Conservation (phyloP, 257 asterid species). For the Solanum sejunctum region DNA sequence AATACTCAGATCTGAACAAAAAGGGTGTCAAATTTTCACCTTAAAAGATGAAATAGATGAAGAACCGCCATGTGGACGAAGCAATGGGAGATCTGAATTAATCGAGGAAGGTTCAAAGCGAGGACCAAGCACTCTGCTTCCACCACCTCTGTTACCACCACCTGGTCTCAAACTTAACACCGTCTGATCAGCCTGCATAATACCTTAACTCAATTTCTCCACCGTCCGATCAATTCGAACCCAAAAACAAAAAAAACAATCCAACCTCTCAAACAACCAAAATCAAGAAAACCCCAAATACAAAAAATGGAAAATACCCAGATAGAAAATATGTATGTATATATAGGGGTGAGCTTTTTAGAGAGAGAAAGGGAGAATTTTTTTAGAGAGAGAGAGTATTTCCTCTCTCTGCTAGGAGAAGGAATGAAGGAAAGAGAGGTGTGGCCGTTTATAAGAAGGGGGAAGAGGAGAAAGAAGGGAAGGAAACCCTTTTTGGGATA, state of each 20-base stretch:
- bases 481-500: slow-evolving; percentile 6
- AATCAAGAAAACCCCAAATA: background rate
- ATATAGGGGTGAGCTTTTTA: background rate
- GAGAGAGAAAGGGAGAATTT: background rate
- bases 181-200: slow-evolving; percentile 44
- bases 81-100: slow-evolving; percentile 19
- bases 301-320: background rate
- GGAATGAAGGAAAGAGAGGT: background rate
- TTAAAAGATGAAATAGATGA: background rate
- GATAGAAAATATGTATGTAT: background rate
- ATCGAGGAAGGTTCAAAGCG: slow-evolving; percentile 21
- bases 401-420: slow-evolving; percentile 39
- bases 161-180: slow-evolving; percentile 47
- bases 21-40: background rate
- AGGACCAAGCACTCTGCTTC: slow-evolving; percentile 28
- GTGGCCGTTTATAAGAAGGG: background rate
- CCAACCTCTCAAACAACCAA: background rate
- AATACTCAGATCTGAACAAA: slow-evolving; percentile 6
- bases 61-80: slow-evolving; percentile 30
- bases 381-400: slow-evolving; percentile 9
- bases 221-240: slow-evolving; percentile 12
- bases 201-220: slow-evolving; percentile 15
- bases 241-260: background rate
- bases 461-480: background rate
- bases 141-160: slow-evolving; percentile 27